Evolutionary conservation across 73 alveolate species (phyloP), one percentile per base, ranked within the genome.

Genomic region (Tetrahymena malaccensis): DNA sequence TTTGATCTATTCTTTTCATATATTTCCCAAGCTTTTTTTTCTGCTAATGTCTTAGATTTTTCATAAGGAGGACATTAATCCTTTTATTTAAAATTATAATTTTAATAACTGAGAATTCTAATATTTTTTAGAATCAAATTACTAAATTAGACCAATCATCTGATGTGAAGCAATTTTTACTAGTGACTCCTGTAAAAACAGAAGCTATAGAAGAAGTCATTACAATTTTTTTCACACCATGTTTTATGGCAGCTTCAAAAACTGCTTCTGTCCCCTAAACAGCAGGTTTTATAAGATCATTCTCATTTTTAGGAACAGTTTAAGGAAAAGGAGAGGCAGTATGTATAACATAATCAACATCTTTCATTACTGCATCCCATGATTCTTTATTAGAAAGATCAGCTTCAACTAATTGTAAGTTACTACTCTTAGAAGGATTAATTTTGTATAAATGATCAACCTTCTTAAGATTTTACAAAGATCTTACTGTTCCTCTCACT

Each of bases 291-390:
- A 97, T 96, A 19, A 97, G 55, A 37, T 96, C 98, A 43, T 96
- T 43, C 40, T 94, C 97, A 84, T 97, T 94, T 83, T 96, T 97
- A 1, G 98, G 98, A 7, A n/a, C 35, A 7, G 35, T 94, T 35
- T 38, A 43, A 34, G 98, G 97, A 93, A 96, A 96, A 35, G 98
- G 98, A 5, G 98, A 96, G 35, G 98, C 98, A 7, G 97, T 96
- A 58, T 97, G 98, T 50, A 97, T 96, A 55, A 97, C 97, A 70
- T 94, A 96, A 33, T 94, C 96, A 34, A 93, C 34, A 25, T 97
- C 98, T 43, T 94, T 95, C 58, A 93, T 85, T 0, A 96, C 98
- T 84, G 43, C 70, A n/a, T 93, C 96, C 27, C 95, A 43, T 40
- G 97, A 70, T 25, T 96, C 98, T 35, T 96, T 93, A 25, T 96